These are phyloP conservation scores for Cordyceps pruinosa DNA, from an alignment of 2,329 filamentous ascomycete genomes.

Conservation along the genomic window DNA sequence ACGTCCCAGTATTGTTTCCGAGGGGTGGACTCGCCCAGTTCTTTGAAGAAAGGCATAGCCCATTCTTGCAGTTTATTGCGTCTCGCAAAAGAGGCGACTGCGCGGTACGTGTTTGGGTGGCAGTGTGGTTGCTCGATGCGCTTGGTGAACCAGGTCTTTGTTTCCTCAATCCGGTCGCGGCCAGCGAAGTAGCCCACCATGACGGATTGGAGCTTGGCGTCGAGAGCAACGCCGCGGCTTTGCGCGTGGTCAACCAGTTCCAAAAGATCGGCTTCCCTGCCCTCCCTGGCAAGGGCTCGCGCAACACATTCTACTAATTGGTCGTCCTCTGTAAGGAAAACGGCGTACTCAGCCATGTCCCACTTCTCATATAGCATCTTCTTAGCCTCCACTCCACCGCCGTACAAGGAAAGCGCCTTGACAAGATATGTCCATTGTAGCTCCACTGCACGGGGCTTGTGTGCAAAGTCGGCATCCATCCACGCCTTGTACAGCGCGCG, in stretches of 20 bases:
- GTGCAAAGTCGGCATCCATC: slow-evolving; percentile 17
- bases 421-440: slow-evolving; percentile 26
- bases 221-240: slow-evolving; percentile 37
- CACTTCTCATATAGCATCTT: slow-evolving; percentile 32
- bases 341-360: slow-evolving; percentile 18
- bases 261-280: slow-evolving; percentile 50
- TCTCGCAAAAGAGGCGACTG: slow-evolving; percentile 44
- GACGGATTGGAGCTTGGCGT: slow-evolving; percentile 40
- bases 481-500: slow-evolving; percentile 33
- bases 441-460: slow-evolving; percentile 16
- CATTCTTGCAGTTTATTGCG: slow-evolving; percentile 54
- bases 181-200: slow-evolving; percentile 58
- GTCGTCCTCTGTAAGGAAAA: slow-evolving; percentile 17
- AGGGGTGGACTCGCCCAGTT: slow-evolving; percentile 40
- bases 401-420: slow-evolving; percentile 44
- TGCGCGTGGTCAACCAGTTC: slow-evolving; percentile 48
- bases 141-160: slow-evolving; percentile 61
- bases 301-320: slow-evolving; percentile 24
- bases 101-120: slow-evolving; percentile 21
- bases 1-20: slow-evolving; percentile 60
- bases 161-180: slow-evolving; percentile 49
- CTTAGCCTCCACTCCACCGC: slow-evolving; percentile 47
- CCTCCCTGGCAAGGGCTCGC: slow-evolving; percentile 55
- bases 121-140: slow-evolving; percentile 31
- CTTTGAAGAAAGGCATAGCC: slow-evolving; percentile 52